Evolutionary conservation across 768 basidiomycete species (phyloP).

Genomic region (Lentinula boryana): DNA sequence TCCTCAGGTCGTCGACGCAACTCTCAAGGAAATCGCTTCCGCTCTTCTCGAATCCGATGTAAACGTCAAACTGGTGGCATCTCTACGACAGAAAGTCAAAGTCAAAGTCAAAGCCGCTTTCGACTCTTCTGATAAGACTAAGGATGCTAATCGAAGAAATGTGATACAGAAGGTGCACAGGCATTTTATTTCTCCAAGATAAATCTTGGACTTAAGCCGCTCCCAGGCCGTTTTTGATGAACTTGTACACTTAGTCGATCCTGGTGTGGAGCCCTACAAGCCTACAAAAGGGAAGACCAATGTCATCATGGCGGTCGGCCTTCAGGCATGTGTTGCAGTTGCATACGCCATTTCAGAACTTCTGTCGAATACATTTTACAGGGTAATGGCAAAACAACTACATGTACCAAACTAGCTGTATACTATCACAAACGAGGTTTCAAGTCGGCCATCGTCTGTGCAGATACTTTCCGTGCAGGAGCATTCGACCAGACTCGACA

Average conservation of each 20-base stretch:
- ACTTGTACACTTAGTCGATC: slow-evolving; percentile 90
- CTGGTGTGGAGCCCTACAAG: slow-evolving; percentile 92
- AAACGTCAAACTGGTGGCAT: slow-evolving; percentile 93
- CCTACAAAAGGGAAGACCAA: slow-evolving; percentile 93
- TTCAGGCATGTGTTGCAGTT: slow-evolving; percentile 56
- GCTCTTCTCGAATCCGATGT: slow-evolving; percentile 96
- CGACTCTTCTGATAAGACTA: slow-evolving; percentile 67
- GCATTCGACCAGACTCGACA: slow-evolving; percentile 99
- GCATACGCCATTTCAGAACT: neutral
- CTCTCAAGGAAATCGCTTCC: slow-evolving; percentile 91
- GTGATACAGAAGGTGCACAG: slow-evolving; percentile 80
- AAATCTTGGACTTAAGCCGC: neutral
- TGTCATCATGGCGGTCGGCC: slow-evolving; percentile 96
- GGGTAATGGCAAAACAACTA: slow-evolving; percentile 99
- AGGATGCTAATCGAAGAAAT: slow-evolving; percentile 78
- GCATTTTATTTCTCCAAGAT: neutral
- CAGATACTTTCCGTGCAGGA: slow-evolving; percentile 98
- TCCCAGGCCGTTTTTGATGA: slow-evolving; percentile 92
- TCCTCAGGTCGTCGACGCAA: slow-evolving; percentile 81
- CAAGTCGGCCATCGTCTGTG: slow-evolving; percentile 96
- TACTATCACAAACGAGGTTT: slow-evolving; percentile 97
- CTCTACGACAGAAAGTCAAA: slow-evolving; percentile 85
- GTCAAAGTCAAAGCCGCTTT: slow-evolving; percentile 79
- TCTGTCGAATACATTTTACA: slow-evolving; percentile 22
- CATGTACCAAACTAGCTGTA: slow-evolving; percentile 97